A percentile compares a stretch with the other conserved stretches of the same genome.
phyloP scores from a whole-genome alignment of 257 asterid species.

The Rehmannia glutinosa region DNA sequence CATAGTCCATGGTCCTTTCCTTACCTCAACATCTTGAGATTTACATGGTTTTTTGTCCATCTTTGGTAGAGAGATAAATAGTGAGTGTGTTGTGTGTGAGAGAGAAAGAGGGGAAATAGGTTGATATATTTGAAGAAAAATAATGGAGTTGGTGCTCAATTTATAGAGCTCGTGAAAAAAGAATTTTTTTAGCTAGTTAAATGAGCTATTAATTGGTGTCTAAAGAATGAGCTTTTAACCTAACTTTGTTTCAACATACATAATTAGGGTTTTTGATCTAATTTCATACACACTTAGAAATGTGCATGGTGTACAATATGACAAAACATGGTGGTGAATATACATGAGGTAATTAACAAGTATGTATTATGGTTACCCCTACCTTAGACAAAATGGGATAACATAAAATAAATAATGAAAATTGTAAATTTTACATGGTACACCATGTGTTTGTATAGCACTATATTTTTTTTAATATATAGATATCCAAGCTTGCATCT shows the following conservation, averaged over 20 bases:
- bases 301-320: constrained; percentile 5
- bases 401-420: too few relatives aligned
- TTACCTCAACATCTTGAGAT: constrained; percentile 78
- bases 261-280: constrained; percentile 12
- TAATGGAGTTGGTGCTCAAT: constrained; percentile 48
- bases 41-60: constrained; percentile 77
- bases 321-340: not conserved
- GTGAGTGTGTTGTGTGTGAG: not conserved
- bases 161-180: constrained; percentile 49
- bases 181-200: constrained; percentile 17
- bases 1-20: constrained; percentile 99
- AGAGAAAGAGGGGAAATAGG: constrained; percentile 4
- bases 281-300: constrained; percentile 6
- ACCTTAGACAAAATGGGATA: too few relatives aligned
- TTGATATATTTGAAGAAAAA: constrained; percentile 32
- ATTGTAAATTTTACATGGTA: too few relatives aligned
- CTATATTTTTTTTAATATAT: too few relatives aligned
- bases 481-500: too few relatives aligned
- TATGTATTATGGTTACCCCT: too few relatives aligned
- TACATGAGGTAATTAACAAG: too few relatives aligned
- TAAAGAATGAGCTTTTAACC: constrained; percentile 45
- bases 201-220: constrained; percentile 30
- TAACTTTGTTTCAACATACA: constrained; percentile 38
- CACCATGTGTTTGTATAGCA: too few relatives aligned
- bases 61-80: constrained; percentile 8